phyloP scores from a whole-genome alignment of 2,329 filamentous ascomycete species.

The Microsporum ferrugineum region DNA sequence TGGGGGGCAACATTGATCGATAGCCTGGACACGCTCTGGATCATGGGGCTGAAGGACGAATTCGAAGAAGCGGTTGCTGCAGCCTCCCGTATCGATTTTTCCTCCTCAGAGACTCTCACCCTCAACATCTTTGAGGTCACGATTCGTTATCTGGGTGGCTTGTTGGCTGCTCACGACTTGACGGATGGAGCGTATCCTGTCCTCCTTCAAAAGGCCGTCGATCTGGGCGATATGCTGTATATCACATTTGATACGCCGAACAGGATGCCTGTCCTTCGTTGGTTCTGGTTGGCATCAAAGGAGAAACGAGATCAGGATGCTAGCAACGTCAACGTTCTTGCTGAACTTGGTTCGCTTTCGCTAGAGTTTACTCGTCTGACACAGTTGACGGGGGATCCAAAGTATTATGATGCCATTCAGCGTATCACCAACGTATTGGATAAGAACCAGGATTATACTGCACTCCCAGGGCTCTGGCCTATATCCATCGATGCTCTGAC shows the following conservation, averaged over 20 bases:
- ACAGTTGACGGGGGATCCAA: slow-evolving; percentile 29
- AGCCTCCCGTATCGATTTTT: slow-evolving; percentile 45
- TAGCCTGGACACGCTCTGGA: slow-evolving; percentile 50
- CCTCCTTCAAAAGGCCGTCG: slow-evolving; percentile 42
- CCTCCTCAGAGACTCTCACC: slow-evolving; percentile 21
- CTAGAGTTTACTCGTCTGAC: slow-evolving; percentile 33
- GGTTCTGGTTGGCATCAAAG: slow-evolving; percentile 18
- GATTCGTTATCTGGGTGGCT: slow-evolving; percentile 44
- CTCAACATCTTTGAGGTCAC: slow-evolving; percentile 42
- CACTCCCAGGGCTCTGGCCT: slow-evolving; percentile 33
- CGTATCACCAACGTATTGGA: slow-evolving; percentile 27
- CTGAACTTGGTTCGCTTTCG: slow-evolving; percentile 31
- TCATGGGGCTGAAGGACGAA: slow-evolving; percentile 49
- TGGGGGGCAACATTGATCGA: slow-evolving; percentile 52
- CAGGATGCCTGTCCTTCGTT: slow-evolving; percentile 18
- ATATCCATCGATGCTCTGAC: slow-evolving; percentile 23
- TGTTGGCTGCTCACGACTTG: slow-evolving; percentile 44
- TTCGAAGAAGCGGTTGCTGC: slow-evolving; percentile 45
- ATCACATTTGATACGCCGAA: slow-evolving; percentile 29
- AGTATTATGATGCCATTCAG: slow-evolving; percentile 30
- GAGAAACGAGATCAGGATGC: slow-evolving; percentile 19
- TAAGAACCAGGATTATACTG: slow-evolving; percentile 24
- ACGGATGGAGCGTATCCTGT: slow-evolving; percentile 32
- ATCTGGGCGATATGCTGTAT: slow-evolving; percentile 46
- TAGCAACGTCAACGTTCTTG: slow-evolving; percentile 18